Evolutionary conservation across 371 early-diverging fungal genomes (phyloP), one percentile per base, ranked within the genome.

Genomic region (Circinella minor): DNA sequence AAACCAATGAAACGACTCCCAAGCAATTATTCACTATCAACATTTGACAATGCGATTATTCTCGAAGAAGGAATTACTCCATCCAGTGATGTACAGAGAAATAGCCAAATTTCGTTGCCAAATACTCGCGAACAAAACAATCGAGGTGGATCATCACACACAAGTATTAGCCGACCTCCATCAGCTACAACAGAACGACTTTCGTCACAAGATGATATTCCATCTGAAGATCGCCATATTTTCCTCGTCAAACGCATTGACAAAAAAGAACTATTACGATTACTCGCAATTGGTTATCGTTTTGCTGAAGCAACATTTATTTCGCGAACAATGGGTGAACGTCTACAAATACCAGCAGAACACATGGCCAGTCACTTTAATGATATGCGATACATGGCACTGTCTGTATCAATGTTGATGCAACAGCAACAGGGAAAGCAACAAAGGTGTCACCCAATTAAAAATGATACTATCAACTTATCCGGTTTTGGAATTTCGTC

Each of bases 231-330:
- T 63, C 48, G 66, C 11, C 75, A 84, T 36, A 72, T 84, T 15
- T 79, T 81, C 36, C 48, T 84, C 15, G 81, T 84, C 8, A 75
- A 71, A 37, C 70, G 71, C 4, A 59, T 80, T 4, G 69, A 61
- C 4, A 66, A 74, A 34, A 78, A 74, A 60, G 75, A 71, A 10
- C 47, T 75, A 4, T 47, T 70, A 7, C 71, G 77, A n/a, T 55
- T 81, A 38, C 62, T 81, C 11, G 71, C 78, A 0, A 69, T 65
- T 36, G 84, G 84, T 3, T 84, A 72, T 65, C 73, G 84, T 36
- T 84, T 84, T 68, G 80, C 80, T 0, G 81, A 81, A 20, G 73
- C 81, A 8, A 39, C 63, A 2, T 81, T 77, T 60, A 84, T 84
- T 36, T 74, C 84, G 0, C 72, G 75, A 63, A 77, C 74, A 7